Base-by-base conservation (phyloP, 352 stramenopile species). In the Globisporangium recalcitrans region DNA sequence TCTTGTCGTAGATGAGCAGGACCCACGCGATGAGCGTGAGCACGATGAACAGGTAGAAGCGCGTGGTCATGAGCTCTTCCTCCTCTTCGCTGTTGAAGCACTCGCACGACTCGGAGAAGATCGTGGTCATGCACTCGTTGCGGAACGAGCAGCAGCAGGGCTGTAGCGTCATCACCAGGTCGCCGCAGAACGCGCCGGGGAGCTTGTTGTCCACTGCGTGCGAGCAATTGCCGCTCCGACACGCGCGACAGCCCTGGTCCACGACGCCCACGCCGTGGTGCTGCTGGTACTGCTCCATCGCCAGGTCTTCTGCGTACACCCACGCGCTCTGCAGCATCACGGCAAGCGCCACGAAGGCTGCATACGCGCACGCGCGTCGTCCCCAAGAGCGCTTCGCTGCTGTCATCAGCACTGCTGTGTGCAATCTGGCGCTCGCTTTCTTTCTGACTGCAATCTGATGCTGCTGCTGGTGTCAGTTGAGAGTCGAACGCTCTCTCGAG, bases 111-210 rank as follows among this genome's bases (percentile, higher is more conserved):
- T 88, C 70, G 8, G 70, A 85, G 68, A 87, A 89, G 49, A 89
- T 87, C 56, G 78, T 90, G 32, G 77, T 88, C 67, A 85, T 86
- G 62, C 82, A 91, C 61, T 90, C 80, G 62, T 89, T 90, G 21
- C 77, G 78, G 69, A 79, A 89, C 44, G 74, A 51, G 62, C 82
- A 91, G 75, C 82, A 91, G 68, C 82, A 91, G 59, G 82, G 80
- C 59, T 85, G 73, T 51, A 88, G 81, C 49, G 80, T 85, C 64
- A 70, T 68, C 58, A 87, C 57, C 36, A 90, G 64, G 47, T 91
- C 78, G 8, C 82, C 78, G 27, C 82, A 91, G 65, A 86, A 91
- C 53, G 88, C 82, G 26, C 82, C 82, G 0, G 52, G 61, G 7
- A 66, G 78, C 32, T 62, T 36, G 53, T 90, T 88, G 46, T 72